phyloP scores from a whole-genome alignment of 2,329 filamentous ascomycete genomes.

The Neonectria ditissima region DNA sequence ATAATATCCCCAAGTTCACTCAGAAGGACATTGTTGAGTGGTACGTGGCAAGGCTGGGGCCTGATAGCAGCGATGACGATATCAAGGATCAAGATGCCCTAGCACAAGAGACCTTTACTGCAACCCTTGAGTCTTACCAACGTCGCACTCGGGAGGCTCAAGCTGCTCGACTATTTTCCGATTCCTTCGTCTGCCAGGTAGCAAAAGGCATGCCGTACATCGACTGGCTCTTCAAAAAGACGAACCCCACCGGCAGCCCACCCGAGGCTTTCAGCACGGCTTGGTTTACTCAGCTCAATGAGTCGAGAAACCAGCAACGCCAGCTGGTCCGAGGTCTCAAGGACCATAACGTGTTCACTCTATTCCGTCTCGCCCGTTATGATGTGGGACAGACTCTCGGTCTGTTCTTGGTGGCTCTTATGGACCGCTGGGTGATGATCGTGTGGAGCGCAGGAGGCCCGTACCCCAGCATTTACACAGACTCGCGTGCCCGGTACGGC shows the following conservation, averaged over 20 bases:
- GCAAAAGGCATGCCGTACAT: slow-evolving; percentile 33
- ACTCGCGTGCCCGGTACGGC: slow-evolving; percentile 29
- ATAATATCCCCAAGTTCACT: slow-evolving; percentile 29
- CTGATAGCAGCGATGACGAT: slow-evolving; percentile 11
- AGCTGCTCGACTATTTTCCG: slow-evolving; percentile 1
- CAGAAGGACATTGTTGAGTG: slow-evolving; percentile 32
- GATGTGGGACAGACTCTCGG: slow-evolving; percentile 37
- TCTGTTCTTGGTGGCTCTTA: slow-evolving; percentile 31
- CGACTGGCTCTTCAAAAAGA: slow-evolving; percentile 35
- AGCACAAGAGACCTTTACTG: slow-evolving; percentile 20
- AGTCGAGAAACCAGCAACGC: slow-evolving; percentile 28
- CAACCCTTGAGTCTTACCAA: slow-evolving; percentile 18
- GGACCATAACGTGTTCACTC: slow-evolving; percentile 30
- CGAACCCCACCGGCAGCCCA: not conserved
- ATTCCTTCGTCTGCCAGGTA: slow-evolving; percentile 25
- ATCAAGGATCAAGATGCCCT: slow-evolving; percentile 13
- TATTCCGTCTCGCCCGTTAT: slow-evolving; percentile 31
- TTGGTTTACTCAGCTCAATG: slow-evolving; percentile 34
- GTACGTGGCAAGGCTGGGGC: slow-evolving; percentile 19
- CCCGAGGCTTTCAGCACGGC: slow-evolving; percentile 29
- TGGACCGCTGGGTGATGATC: slow-evolving; percentile 40
- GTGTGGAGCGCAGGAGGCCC: slow-evolving; percentile 32
- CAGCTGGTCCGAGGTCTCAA: slow-evolving; percentile 31
- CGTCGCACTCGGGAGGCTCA: slow-evolving; percentile 25
- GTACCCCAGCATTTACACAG: slow-evolving; percentile 34